Conservation (phyloP, 768 basidiomycete species). For the Clitopilus hobsonii region DNA sequence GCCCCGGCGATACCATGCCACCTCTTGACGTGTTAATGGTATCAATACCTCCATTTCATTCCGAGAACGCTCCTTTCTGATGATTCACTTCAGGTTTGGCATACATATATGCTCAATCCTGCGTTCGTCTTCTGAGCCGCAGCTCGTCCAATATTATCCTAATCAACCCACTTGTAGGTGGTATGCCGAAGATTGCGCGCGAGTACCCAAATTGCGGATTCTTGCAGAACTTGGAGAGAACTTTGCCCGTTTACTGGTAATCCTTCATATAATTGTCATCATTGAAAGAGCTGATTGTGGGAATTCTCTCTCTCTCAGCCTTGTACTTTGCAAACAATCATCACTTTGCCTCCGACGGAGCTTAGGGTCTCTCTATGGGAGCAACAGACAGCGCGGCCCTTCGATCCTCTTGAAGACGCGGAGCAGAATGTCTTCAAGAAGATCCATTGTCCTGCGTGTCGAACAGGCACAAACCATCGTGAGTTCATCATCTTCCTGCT, state of each 20-base stretch:
- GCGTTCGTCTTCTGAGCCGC: no score
- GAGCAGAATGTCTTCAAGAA: neutral
- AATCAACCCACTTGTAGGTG: neutral
- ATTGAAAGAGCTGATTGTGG: neutral
- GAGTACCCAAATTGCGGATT: neutral
- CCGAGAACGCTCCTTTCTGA: neutral
- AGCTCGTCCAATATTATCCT: neutral
- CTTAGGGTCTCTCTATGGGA: neutral
- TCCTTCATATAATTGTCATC: neutral
- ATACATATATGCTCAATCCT: neutral
- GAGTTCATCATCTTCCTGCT: neutral
- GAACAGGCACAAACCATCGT: neutral
- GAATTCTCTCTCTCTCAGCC: neutral
- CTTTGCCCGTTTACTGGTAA: neutral
- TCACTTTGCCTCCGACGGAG: neutral
- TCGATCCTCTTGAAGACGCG: neutral
- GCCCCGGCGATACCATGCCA: neutral
- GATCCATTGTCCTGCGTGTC: neutral
- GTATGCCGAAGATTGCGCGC: neutral
- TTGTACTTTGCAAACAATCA: neutral
- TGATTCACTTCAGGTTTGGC: neutral
- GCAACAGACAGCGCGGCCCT: neutral
- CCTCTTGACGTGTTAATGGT: neutral
- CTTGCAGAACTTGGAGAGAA: neutral
- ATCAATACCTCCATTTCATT: neutral